Evolutionary conservation across 495 filamentous ascomycete species (phyloP).

Genomic region (Hypoxylon rickii): DNA sequence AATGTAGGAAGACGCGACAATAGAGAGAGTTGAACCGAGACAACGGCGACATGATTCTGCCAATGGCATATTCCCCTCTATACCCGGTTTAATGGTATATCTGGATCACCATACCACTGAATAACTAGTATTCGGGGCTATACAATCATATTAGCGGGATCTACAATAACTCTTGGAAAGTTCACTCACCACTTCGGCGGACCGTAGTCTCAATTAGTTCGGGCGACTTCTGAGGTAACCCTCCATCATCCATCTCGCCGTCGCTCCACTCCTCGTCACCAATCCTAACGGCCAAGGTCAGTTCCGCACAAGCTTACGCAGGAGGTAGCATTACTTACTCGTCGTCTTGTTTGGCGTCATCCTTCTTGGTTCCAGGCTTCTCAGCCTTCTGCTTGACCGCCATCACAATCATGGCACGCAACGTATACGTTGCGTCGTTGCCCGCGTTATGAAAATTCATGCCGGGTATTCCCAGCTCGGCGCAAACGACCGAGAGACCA

Average conservation of each 20-base stretch:
- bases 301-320: not conserved
- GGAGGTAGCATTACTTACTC: conserved; percentile 11
- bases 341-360: not conserved
- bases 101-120: no score
- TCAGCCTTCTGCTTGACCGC: conserved; percentile 49
- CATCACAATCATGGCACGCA: conserved; percentile 75
- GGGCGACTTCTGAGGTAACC: conserved; percentile 18
- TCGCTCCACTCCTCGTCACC: conserved; percentile 34
- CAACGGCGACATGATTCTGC: no score
- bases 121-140: not conserved
- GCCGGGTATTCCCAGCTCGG: conserved; percentile 62
- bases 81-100: no score
- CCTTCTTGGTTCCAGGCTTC: not conserved
- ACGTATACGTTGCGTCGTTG: conserved; percentile 90
- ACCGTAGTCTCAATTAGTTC: not conserved
- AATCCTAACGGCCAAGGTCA: conserved; percentile 1
- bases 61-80: no score
- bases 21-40: no score
- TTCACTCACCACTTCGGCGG: not conserved
- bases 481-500: conserved; percentile 64
- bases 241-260: conserved; percentile 36
- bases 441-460: conserved; percentile 85
- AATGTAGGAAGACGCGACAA: no score
- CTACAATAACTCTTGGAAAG: not conserved
- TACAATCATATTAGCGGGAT: not conserved